Conservation (phyloP, 305 asterid genomes). For the Fraxinus dipetala region DNA sequence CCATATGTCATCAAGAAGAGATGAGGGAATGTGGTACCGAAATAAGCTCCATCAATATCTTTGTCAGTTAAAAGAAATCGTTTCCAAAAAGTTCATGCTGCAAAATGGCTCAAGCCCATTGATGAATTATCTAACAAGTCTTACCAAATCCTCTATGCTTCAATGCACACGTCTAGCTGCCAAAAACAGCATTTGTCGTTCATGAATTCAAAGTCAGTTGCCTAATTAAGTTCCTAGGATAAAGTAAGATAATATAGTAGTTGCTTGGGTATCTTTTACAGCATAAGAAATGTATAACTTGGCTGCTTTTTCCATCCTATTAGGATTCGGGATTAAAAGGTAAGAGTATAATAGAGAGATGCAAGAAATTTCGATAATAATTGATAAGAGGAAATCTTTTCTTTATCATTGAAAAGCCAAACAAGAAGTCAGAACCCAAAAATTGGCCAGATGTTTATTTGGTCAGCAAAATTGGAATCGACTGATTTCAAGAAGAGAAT, state of each 20-base stretch:
- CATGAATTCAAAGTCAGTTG: not conserved
- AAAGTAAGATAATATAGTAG: not conserved
- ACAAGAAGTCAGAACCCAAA: not conserved
- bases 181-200: not conserved
- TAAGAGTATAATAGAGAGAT: not conserved
- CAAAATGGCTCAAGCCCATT: not conserved
- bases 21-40: constrained; percentile 89
- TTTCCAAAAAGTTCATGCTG: not conserved
- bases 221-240: not conserved
- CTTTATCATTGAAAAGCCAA: not conserved
- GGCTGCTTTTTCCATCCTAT: not conserved
- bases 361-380: not conserved
- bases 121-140: not conserved
- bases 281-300: not conserved
- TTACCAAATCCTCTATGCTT: constrained; percentile 1
- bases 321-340: not conserved
- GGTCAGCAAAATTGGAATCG: not conserved
- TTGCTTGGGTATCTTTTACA: not conserved
- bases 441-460: not conserved
- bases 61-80: constrained; percentile 45
- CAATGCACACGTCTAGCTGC: not conserved
- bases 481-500: not conserved
- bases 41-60: constrained; percentile 86
- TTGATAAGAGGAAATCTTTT: not conserved
- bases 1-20: constrained; percentile 90